A percentile compares a stretch with the other conserved stretches of the same genome.
Evolutionary conservation across 768 basidiomycete genomes (phyloP).

Genomic region (Lyophyllum atratum): DNA sequence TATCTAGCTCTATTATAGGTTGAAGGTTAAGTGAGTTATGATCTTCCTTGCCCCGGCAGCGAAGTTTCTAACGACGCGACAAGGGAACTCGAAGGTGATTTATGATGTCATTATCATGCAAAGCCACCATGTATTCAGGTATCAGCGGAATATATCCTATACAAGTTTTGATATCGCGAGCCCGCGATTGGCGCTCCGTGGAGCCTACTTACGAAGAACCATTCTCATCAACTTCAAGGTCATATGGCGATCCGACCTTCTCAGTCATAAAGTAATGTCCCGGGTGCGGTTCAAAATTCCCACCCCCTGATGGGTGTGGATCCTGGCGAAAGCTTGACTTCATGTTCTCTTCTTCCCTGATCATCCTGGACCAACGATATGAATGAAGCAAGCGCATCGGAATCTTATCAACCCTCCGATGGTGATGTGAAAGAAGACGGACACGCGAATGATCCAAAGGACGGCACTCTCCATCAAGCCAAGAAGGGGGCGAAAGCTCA

Average conservation of each 20-base stretch:
- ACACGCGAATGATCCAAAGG: not conserved
- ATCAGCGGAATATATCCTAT: too few relatives aligned
- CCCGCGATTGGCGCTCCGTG: too few relatives aligned
- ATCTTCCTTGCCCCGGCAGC: too few relatives aligned
- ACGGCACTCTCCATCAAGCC: constrained; percentile 31
- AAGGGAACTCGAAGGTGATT: too few relatives aligned
- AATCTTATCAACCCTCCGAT: not conserved
- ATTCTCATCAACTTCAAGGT: too few relatives aligned
- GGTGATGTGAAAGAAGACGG: not conserved
- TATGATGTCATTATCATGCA: too few relatives aligned
- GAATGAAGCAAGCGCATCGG: not conserved
- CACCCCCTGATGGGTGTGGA: not conserved
- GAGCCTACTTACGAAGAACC: too few relatives aligned
- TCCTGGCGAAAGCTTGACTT: not conserved
- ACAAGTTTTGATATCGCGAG: too few relatives aligned
- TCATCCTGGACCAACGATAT: not conserved
- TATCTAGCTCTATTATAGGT: too few relatives aligned
- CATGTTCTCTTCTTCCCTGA: not conserved
- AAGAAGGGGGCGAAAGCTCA: constrained; percentile 37
- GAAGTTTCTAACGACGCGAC: too few relatives aligned
- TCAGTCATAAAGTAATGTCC: not conserved
- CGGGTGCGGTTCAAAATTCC: not conserved
- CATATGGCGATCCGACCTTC: not conserved
- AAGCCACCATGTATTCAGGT: too few relatives aligned
- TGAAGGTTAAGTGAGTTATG: too few relatives aligned